Conservation (phyloP, 2,329 filamentous ascomycete genomes). For the Exophiala sp. region DNA sequence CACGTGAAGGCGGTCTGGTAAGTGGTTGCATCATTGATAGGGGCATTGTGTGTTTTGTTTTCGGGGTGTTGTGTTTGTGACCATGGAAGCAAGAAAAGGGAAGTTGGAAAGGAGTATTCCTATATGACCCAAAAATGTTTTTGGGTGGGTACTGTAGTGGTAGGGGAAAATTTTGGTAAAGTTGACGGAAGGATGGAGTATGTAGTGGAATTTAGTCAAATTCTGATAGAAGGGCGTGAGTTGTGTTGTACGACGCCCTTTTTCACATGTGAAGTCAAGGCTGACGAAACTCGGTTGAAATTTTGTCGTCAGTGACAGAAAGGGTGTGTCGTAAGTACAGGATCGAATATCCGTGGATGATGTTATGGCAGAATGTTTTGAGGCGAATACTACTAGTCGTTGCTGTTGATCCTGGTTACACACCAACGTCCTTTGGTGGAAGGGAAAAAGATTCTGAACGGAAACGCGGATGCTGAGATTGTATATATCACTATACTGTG, state of each 20-base stretch:
- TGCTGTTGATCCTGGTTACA: too few species aligned
- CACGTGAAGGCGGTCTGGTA: constrained; percentile 23
- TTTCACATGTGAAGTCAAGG: constrained; percentile 9
- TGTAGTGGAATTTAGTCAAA: constrained; percentile 1
- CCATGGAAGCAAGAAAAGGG: neutral
- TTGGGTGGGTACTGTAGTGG: constrained; percentile 5
- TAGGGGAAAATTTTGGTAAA: constrained; percentile 5
- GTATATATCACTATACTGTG: constrained; percentile 10
- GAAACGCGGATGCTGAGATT: constrained; percentile 4
- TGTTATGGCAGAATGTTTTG: constrained; percentile 13
- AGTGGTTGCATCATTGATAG: constrained; percentile 21
- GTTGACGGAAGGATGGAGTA: constrained; percentile 8
- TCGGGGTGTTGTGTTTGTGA: neutral
- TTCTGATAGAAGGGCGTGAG: neutral
- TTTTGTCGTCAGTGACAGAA: constrained; percentile 8
- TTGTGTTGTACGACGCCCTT: neutral
- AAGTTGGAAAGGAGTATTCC: neutral
- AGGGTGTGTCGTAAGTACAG: neutral
- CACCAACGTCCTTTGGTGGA: neutral
- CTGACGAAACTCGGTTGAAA: constrained; percentile 10
- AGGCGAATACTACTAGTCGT: neutral
- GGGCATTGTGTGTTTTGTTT: constrained; percentile 15
- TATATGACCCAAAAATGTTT: constrained; percentile 8
- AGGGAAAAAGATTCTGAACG: neutral
- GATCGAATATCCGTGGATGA: too few species aligned